Base-by-base conservation (phyloP, 2,329 filamentous ascomycete genomes). In the Lomentospora prolificans region DNA sequence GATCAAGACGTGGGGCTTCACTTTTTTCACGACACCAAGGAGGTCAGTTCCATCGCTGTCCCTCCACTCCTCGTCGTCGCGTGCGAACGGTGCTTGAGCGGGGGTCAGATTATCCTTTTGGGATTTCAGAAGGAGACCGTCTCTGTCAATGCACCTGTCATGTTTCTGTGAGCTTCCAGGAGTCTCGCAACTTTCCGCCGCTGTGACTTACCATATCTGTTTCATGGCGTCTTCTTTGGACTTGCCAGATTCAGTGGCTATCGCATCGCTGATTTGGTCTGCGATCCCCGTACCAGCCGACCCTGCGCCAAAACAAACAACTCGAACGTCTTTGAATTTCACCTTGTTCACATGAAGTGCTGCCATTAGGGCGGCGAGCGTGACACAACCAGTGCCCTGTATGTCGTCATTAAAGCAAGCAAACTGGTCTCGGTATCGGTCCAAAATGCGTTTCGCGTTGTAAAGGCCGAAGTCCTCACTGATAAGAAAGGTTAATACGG, bases 371-470 rank as follows among this genome's bases (percentile, higher is more conserved):
- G 87, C 90, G 0, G 90, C 90, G 0, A 95, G 77, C 0, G 90
- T 92, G 1, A 95, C 89, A 58, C 88, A 92, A 0, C 90, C 90
- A 0, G 90, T 95, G 1, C 90, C 90, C 67, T 95, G 90, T 0
- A 95, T 84, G 66, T 95, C 90, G 57, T 95, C 90, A 64, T 95
- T 95, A 75, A 96, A 95, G 67, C 89, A 95, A 0, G 90, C 78
- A 6, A 92, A 85, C 52, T 86, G 65, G 0, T 84, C 77, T 1
- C 85, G 80, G 63, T 94, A 95, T 33, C 76, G 79, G 58, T 95
- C 87, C 1, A 95, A 75, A 2, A 95, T 80, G 10, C 53, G 3
- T 87, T 80, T 28, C 87, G 77, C 0, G 89, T 87, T 77, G 30
- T 2, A 10, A 0, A 55, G 14, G 17, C 53, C 53, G n/a, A 55